A percentile compares a stretch with the other conserved stretches of the same genome.
phyloP scores from a whole-genome alignment of 2,329 filamentous ascomycete genomes.

The Fusarium veterinarium region DNA sequence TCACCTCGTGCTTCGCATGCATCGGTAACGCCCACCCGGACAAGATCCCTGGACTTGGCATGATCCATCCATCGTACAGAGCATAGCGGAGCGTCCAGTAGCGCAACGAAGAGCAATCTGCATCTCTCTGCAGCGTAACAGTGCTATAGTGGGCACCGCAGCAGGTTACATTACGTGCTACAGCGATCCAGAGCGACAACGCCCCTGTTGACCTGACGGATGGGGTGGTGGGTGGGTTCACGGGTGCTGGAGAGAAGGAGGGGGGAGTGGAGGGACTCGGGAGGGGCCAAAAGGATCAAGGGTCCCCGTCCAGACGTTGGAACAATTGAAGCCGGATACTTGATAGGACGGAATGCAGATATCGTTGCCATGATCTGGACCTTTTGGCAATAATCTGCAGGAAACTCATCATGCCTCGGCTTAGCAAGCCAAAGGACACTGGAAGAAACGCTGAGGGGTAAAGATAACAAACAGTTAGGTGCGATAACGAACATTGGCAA shows the following conservation, averaged over 20 bases:
- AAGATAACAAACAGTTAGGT: neutral
- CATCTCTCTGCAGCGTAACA: neutral
- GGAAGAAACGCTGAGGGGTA: slow-evolving; percentile 3
- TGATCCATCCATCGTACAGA: slow-evolving; percentile 18
- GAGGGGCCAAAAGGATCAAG: slow-evolving; percentile 5
- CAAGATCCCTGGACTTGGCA: slow-evolving; percentile 29
- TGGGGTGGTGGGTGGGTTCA: slow-evolving; percentile 17
- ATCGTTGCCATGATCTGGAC: neutral
- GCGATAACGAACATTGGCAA: neutral
- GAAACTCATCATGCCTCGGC: slow-evolving; percentile 5
- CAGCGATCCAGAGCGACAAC: neutral
- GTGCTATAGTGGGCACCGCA: neutral
- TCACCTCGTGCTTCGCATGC: slow-evolving; percentile 29
- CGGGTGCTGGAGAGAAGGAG: neutral
- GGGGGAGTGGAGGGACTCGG: neutral
- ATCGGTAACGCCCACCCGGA: slow-evolving; percentile 25
- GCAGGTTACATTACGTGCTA: neutral
- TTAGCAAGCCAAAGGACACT: neutral
- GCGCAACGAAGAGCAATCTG: neutral
- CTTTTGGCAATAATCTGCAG: slow-evolving; percentile 1
- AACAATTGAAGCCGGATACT: neutral
- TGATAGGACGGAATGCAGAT: neutral
- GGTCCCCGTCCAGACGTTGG: neutral
- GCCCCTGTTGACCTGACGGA: slow-evolving; percentile 34
- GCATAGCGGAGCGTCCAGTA: neutral